Conservation (phyloP, 768 basidiomycete genomes). For the Panaeolus cyanescens region DNA sequence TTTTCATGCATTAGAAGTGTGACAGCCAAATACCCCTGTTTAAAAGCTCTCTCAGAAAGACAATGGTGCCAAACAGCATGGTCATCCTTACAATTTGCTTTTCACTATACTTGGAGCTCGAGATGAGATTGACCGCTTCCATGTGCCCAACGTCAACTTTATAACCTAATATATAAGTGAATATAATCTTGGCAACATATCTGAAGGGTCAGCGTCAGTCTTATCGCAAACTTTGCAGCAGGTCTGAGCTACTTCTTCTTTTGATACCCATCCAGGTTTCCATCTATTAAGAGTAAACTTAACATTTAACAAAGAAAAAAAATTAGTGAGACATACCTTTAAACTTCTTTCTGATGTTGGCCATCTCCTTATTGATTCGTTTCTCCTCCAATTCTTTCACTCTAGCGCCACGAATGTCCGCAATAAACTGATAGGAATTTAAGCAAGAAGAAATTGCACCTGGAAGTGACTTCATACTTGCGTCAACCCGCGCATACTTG, state of each 20-base stretch:
- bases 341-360: slow-evolving; percentile 98
- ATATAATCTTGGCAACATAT: slow-evolving; percentile 98
- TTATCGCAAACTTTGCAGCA: not conserved
- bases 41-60: not conserved
- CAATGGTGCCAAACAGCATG: slow-evolving; percentile 1
- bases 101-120: slow-evolving; percentile 94
- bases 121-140: slow-evolving; percentile 98
- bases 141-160: slow-evolving; percentile 99
- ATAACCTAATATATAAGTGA: slow-evolving; percentile 98
- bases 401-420: slow-evolving; percentile 95
- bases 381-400: slow-evolving; percentile 98
- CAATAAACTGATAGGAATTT: slow-evolving; percentile 77
- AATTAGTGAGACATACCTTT: slow-evolving; percentile 59
- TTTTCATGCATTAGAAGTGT: slow-evolving; percentile 99
- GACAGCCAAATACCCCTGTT: slow-evolving; percentile 94
- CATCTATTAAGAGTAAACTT: slow-evolving; percentile 53
- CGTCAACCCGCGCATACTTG: slow-evolving; percentile 89
- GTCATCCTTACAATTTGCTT: slow-evolving; percentile 87
- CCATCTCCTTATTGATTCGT: slow-evolving; percentile 99
- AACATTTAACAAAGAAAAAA: slow-evolving; percentile 1
- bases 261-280: slow-evolving; percentile 87
- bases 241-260: slow-evolving; percentile 75
- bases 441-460: not conserved
- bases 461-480: slow-evolving; percentile 59
- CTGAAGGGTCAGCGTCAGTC: slow-evolving; percentile 33